phyloP scores from a whole-genome alignment of 2,329 filamentous ascomycete genomes.

The Zalaria obscura region DNA sequence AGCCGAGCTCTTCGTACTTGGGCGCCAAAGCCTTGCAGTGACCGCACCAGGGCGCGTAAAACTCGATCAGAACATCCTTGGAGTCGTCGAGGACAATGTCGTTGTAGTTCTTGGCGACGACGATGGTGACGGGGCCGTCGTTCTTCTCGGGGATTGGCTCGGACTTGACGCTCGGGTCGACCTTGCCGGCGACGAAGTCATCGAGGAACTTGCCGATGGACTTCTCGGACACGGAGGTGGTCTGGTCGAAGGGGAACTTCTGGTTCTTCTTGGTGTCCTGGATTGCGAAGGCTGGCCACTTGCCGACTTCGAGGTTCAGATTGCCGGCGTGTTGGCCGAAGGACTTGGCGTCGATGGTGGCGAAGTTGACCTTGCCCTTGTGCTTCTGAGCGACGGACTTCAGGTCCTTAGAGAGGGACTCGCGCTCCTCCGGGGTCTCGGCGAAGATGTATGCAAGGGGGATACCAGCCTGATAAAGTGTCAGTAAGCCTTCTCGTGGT shows the following conservation, averaged over 20 bases:
- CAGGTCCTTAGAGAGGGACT: slow-evolving; percentile 58
- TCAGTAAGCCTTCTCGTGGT: background rate
- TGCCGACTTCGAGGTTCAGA: slow-evolving; percentile 89
- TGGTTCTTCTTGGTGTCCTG: slow-evolving; percentile 90
- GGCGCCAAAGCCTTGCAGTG: slow-evolving; percentile 57
- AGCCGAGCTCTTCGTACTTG: slow-evolving; percentile 52
- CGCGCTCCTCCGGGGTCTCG: slow-evolving; percentile 31
- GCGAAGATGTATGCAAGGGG: slow-evolving; percentile 29
- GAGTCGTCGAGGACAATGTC: slow-evolving; percentile 80
- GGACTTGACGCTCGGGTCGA: slow-evolving; percentile 95
- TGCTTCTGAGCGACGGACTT: slow-evolving; percentile 82
- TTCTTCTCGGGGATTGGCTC: slow-evolving; percentile 91
- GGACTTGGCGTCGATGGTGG: slow-evolving; percentile 85
- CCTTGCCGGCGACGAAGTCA: slow-evolving; percentile 71
- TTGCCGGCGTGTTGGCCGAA: slow-evolving; percentile 93
- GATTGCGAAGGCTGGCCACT: slow-evolving; percentile 96
- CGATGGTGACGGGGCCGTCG: slow-evolving; percentile 71
- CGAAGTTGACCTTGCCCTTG: slow-evolving; percentile 93
- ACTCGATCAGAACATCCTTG: slow-evolving; percentile 96
- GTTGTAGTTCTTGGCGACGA: slow-evolving; percentile 91
- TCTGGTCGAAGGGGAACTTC: slow-evolving; percentile 67
- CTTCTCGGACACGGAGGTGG: slow-evolving; percentile 57
- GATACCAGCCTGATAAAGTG: slow-evolving; percentile 48
- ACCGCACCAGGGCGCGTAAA: slow-evolving; percentile 81
- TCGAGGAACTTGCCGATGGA: slow-evolving; percentile 71